Evolutionary conservation across 306 rosid genomes (phyloP), one percentile per base, ranked within the genome.

Genomic region (Quercus berberidifolia): DNA sequence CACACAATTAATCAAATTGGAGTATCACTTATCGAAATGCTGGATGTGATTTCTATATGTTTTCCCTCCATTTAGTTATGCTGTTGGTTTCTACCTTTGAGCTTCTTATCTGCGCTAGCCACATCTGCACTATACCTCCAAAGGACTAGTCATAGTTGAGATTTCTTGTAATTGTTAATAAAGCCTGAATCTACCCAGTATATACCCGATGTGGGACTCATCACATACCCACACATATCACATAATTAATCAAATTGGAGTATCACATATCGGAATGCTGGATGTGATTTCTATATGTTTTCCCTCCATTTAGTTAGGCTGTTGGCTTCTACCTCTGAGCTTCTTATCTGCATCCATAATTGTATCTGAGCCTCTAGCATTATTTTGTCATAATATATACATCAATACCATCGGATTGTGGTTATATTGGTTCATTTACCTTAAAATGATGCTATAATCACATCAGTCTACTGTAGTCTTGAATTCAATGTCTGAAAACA

Each of bases 191-290:
- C 2, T 26, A 2, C 28, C 28, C 28, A 26, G 28, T 26, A 26
- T 26, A 26, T 26, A 26, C 28, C 2, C 2, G 28, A 26, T 26
- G 28, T 26, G 3, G 28, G 28, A 26, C 28, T 26, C 28, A 26
- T 26, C 2, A 26, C 28, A 26, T 0, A 26, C 3, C 26, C 1
- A 25, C 28, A 26, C 28, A 26, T 2, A 26, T 26, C 3, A 26
- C 28, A 26, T 3, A 26, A 26, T 26, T 0, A 26, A 26, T 26
- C 28, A 26, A 26, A 26, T 26, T 26, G 3, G 28, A 2, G 28
- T 26, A 26, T 26, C 28, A 26, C 28, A 94, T 91, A 94, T 88
- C 87, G 78, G 88, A 86, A 78, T 46, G 84, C 55, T 74, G 71
- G 76, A 78, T 80, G 78, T 80, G 81, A 74, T 71, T 81, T 64